phyloP scores from a whole-genome alignment of 2,329 filamentous ascomycete genomes.

The Ophiosphaerella herpotricha region DNA sequence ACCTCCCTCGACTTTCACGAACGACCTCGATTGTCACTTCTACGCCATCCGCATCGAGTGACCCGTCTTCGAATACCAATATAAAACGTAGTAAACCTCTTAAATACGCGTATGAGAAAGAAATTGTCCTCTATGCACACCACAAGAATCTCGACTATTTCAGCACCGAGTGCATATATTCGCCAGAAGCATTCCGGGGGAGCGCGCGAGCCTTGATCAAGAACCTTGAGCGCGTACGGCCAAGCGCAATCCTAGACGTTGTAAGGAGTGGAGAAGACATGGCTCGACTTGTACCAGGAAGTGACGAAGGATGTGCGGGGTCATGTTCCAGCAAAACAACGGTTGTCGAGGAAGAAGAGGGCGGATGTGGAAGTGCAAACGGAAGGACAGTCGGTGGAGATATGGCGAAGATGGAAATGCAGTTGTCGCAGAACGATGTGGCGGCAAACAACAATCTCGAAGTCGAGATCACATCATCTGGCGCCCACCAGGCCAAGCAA shows the following conservation, averaged over 20 bases:
- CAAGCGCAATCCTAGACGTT: conserved; percentile 93
- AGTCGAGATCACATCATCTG: conserved; percentile 62
- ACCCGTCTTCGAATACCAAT: conserved; percentile 64
- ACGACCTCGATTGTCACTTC: conserved; percentile 85
- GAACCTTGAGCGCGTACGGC: conserved; percentile 88
- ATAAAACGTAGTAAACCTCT: conserved; percentile 95
- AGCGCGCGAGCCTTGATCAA: conserved; percentile 92
- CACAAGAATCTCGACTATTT: conserved; percentile 98
- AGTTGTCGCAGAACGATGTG: conserved; percentile 67
- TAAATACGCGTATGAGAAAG: conserved; percentile 98
- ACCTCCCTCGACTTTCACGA: conserved; percentile 82
- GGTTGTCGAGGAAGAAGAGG: conserved; percentile 62
- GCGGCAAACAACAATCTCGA: conserved; percentile 64
- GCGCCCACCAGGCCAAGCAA: conserved; percentile 48
- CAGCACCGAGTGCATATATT: conserved; percentile 98
- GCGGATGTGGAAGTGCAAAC: conserved; percentile 75
- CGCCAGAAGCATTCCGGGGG: conserved; percentile 92
- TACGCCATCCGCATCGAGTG: conserved; percentile 59
- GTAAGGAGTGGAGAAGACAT: conserved; percentile 96
- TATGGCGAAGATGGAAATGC: conserved; percentile 80
- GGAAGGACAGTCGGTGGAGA: conserved; percentile 72
- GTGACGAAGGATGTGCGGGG: conserved; percentile 42
- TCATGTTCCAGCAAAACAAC: conserved; percentile 37
- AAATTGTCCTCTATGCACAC: conserved; percentile 96
- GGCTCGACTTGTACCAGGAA: conserved; percentile 76